Evolutionary conservation across 2,329 filamentous ascomycete genomes (phyloP).

Genomic region (Alternaria brassicae): DNA sequence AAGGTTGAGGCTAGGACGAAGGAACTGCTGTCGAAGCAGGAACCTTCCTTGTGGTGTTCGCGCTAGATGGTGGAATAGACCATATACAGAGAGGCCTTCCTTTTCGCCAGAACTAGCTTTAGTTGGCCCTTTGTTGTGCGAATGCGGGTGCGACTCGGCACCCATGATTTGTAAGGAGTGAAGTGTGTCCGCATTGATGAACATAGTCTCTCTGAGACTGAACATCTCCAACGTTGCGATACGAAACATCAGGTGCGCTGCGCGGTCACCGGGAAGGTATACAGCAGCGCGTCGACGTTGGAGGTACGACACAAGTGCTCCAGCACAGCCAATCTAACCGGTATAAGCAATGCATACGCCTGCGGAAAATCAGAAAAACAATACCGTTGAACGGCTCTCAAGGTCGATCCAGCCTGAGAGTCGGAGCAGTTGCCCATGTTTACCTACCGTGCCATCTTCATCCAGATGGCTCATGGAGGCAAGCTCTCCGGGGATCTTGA

Average conservation of each 20-base stretch:
- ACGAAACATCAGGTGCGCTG: constrained; percentile 62
- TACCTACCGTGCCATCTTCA: constrained; percentile 59
- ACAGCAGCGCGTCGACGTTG: constrained; percentile 70
- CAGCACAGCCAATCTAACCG: constrained; percentile 76
- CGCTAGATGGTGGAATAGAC: constrained; percentile 77
- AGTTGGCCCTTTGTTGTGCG: constrained; percentile 74
- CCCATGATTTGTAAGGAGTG: constrained; percentile 84
- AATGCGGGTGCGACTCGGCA: constrained; percentile 82
- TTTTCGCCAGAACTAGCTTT: constrained; percentile 70
- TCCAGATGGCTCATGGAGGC: constrained; percentile 47
- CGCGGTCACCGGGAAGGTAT: constrained; percentile 67
- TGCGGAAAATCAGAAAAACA: neutral
- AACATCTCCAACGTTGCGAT: constrained; percentile 77
- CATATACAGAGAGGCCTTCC: constrained; percentile 84
- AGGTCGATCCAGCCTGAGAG: constrained; percentile 76
- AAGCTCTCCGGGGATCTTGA: constrained; percentile 68
- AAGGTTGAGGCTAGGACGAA: constrained; percentile 76
- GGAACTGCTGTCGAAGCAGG: constrained; percentile 78
- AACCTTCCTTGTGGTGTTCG: constrained; percentile 79
- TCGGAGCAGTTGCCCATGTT: constrained; percentile 70
- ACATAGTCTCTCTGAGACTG: constrained; percentile 70
- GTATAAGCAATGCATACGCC: constrained; percentile 7
- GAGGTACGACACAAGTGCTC: constrained; percentile 83
- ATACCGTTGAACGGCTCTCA: constrained; percentile 73
- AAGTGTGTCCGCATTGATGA: constrained; percentile 81